A percentile compares a stretch with the other conserved stretches of the same genome.
phyloP scores from a whole-genome alignment of 116 monocot species.

The Cymodocea nodosa region DNA sequence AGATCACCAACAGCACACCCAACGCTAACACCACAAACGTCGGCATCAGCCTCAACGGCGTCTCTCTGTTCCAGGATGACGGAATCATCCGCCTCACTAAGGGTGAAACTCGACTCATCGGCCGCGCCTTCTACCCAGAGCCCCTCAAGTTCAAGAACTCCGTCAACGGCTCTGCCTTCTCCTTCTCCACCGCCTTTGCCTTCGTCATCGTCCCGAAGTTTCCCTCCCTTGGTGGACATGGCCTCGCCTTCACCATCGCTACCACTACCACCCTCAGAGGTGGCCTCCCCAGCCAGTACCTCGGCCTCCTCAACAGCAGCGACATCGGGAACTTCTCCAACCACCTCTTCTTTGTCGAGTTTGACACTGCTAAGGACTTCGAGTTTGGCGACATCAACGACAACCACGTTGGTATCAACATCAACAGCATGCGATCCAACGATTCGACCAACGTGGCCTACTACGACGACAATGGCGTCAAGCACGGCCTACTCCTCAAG shows the following conservation, averaged over 20 bases:
- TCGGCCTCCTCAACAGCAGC: slow-evolving; percentile 61
- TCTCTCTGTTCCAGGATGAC: slow-evolving; percentile 13
- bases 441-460: slow-evolving; percentile 27
- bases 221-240: slow-evolving; percentile 53
- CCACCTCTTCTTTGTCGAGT: slow-evolving; percentile 68
- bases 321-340: slow-evolving; percentile 42
- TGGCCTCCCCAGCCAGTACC: slow-evolving; percentile 53
- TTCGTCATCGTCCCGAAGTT: slow-evolving; percentile 52
- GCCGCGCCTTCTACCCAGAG: slow-evolving; percentile 44
- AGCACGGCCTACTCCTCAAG: slow-evolving; percentile 29
- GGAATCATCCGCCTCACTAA: slow-evolving; percentile 21
- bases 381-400: slow-evolving; percentile 78
- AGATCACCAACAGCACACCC: slow-evolving; percentile 21
- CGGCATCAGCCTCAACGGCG: slow-evolving; percentile 34
- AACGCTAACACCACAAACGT: neutral
- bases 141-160: slow-evolving; percentile 39
- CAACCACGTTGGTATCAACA: slow-evolving; percentile 71
- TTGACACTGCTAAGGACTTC: slow-evolving; percentile 73
- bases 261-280: slow-evolving; percentile 11
- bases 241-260: slow-evolving; percentile 59
- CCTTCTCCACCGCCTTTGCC: slow-evolving; percentile 72
- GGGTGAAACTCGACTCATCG: slow-evolving; percentile 3
- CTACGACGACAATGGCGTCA: slow-evolving; percentile 18
- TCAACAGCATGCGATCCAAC: slow-evolving; percentile 45
- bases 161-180: slow-evolving; percentile 22